A percentile compares a stretch with the other conserved stretches of the same genome.
Conservation (phyloP, 2,329 filamentous ascomycete genomes). For the Penicillium brasilianum region DNA sequence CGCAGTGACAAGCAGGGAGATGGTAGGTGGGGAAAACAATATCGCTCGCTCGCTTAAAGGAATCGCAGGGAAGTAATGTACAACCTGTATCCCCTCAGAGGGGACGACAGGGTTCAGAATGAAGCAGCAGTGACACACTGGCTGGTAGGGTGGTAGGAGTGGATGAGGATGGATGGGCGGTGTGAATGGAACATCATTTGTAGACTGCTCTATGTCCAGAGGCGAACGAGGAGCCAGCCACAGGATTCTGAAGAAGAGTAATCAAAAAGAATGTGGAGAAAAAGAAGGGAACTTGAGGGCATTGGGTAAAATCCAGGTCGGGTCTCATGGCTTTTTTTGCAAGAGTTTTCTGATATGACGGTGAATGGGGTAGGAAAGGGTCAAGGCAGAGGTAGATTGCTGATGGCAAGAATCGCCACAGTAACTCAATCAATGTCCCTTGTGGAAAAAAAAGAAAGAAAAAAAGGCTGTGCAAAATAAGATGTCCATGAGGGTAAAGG, state of each 20-base stretch:
- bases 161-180: neutral
- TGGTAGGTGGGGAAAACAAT: neutral
- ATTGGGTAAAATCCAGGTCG: conserved; percentile 3
- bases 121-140: conserved; percentile 6
- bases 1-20: neutral
- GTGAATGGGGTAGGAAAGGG: neutral
- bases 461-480: neutral
- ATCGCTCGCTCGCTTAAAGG: conserved; percentile 22
- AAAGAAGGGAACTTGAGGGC: conserved; percentile 1
- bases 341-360: neutral
- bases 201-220: conserved; percentile 21
- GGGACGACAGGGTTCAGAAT: conserved; percentile 5
- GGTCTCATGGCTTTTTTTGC: conserved; percentile 9
- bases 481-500: conserved; percentile 8
- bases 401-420: neutral
- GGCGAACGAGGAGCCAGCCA: conserved; percentile 22
- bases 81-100: conserved; percentile 14
- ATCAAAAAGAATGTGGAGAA: conserved; percentile 11
- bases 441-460: too few relatives aligned
- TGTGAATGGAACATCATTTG: conserved; percentile 26
- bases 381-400: neutral
- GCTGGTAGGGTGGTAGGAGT: conserved; percentile 2
- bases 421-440: neutral
- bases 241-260: neutral
- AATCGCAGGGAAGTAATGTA: conserved; percentile 13